Conservation (phyloP, 2,329 filamentous ascomycete species). For the Ilyonectria sp. region DNA sequence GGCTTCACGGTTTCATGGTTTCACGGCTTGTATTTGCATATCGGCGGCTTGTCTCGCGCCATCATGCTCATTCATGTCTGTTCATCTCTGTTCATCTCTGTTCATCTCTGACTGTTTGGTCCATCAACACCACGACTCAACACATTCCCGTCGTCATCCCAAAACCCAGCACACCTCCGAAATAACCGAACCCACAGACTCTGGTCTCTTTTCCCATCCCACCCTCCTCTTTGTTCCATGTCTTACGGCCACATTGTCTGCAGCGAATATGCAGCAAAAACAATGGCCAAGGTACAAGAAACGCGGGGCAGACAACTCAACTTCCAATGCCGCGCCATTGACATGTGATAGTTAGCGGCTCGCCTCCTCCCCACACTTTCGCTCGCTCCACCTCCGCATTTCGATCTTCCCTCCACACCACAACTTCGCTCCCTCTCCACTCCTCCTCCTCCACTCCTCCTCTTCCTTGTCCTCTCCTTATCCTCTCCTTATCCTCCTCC, state of each 20-base stretch:
- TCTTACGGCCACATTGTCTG: background rate
- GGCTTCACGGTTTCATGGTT: too few relatives aligned
- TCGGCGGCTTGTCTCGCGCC: too few relatives aligned
- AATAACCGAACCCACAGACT: slow-evolving; percentile 15
- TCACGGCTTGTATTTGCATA: too few relatives aligned
- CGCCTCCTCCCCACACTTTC: background rate
- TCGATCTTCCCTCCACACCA: background rate
- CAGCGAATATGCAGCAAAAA: background rate
- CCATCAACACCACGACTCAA: too few relatives aligned
- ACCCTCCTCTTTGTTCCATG: slow-evolving; percentile 11
- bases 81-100: too few relatives aligned
- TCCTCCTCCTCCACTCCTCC: background rate
- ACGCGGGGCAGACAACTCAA: background rate
- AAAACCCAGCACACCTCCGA: too few relatives aligned
- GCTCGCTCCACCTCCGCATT: slow-evolving; percentile 9
- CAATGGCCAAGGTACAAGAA: background rate
- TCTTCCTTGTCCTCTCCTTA: background rate
- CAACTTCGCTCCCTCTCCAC: background rate
- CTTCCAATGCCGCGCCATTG: background rate
- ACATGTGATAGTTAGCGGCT: background rate
- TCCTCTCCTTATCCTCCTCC: background rate
- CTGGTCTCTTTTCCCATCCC: slow-evolving; percentile 5
- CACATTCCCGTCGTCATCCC: background rate
- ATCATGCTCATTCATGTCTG: too few relatives aligned
- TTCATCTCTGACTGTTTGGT: too few relatives aligned